Conservation (phyloP, 495 filamentous ascomycete species). For the Tuber borchii region DNA sequence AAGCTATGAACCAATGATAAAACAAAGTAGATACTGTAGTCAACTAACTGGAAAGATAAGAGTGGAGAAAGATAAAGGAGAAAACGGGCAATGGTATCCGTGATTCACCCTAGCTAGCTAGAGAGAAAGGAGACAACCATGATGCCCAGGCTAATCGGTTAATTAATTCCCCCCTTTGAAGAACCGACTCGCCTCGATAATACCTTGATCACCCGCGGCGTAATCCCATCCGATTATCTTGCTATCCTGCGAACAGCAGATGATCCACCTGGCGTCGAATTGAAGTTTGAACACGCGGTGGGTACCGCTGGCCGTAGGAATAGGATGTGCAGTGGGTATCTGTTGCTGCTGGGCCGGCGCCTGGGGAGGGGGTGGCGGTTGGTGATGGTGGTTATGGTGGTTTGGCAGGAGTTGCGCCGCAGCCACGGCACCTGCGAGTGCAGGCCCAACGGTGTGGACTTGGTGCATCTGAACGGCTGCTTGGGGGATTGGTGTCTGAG, state of each 20-base stretch:
- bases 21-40: not conserved
- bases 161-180: slow-evolving; percentile 47
- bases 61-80: not conserved
- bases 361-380: slow-evolving; percentile 18
- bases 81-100: not conserved
- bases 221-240: slow-evolving; percentile 98
- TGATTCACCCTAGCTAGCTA: not conserved
- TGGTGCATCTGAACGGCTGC: slow-evolving; percentile 36
- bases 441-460: slow-evolving; percentile 29
- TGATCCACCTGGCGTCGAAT: slow-evolving; percentile 88
- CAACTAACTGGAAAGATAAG: not conserved
- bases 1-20: not conserved
- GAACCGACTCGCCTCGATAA: slow-evolving; percentile 73
- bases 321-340: slow-evolving; percentile 13
- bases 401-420: slow-evolving; percentile 34
- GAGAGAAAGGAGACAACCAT: not conserved
- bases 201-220: slow-evolving; percentile 76
- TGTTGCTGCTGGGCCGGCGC: slow-evolving; percentile 9
- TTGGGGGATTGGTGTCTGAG: slow-evolving; percentile 13
- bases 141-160: not conserved
- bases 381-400: slow-evolving; percentile 18
- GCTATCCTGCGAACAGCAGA: slow-evolving; percentile 84
- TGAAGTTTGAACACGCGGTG: slow-evolving; percentile 89
- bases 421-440: slow-evolving; percentile 29
- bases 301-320: slow-evolving; percentile 23